Base-by-base conservation (phyloP, 2,329 filamentous ascomycete species). In the Fusarium guadeloupense region DNA sequence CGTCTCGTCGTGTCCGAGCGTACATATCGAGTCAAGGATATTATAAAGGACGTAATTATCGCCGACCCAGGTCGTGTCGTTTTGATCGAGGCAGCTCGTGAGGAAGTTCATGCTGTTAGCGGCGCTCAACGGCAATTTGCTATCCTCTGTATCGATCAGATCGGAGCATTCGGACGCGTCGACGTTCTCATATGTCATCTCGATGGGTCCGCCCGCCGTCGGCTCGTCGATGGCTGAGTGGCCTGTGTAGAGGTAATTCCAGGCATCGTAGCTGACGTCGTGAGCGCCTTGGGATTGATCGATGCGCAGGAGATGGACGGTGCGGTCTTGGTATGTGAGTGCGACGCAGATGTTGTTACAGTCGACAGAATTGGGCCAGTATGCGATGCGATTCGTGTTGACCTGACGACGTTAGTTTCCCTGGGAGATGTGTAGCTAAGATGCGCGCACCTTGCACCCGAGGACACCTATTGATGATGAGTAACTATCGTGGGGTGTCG, bases 191-290 rank as follows among this genome's bases (percentile, higher is more conserved):
- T 75, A 82, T 13, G 77, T 72, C 75, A 85, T 85, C 17, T 75
- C 71, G 19, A 83, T 65, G 10, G 75, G 75, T 17, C 83, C 84
- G 41, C 83, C 84, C 3, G 75, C 70, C 4, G 71, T 74, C 21
- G 83, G 82, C 39, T 78, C 71, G 13, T 77, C 70, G 2, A 74
- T 75, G 5, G 84, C 84, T 4, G 76, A 75, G 46, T 79, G 53
- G 50, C 81, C 81, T 0, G 79, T 82, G 42, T 74, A 67, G n/a
- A 87, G 81, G 63, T 84, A 85, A 74, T 85, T 86, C 83, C 83
- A 87, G 19, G 85, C 84, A 65, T 87, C 84, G 76, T 86, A 87
- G 69, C 77, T 80, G 69, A 87, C 77, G 70, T 87, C 85, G 72
- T 85, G 71, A 25, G 84, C 84, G 51, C 83, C 84, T 50, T 78